Conservation (phyloP, 768 basidiomycete genomes). For the Psilocybe sp. region DNA sequence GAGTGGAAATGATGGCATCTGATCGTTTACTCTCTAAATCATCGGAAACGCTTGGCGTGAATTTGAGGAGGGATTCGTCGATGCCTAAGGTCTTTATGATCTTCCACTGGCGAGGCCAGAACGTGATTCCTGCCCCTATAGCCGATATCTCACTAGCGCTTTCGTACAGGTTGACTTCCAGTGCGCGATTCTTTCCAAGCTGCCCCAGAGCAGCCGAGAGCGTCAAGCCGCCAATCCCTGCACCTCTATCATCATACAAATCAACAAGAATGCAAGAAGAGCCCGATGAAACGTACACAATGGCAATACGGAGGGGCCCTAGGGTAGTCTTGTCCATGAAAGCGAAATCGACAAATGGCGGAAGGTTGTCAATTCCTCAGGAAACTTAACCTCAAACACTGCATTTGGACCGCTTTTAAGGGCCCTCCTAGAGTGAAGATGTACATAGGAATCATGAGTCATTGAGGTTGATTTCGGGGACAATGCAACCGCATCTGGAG, state of each 20-base stretch:
- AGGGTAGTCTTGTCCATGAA: no score
- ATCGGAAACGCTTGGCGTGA: conserved; percentile 10
- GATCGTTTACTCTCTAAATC: conserved; percentile 9
- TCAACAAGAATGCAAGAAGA: no score
- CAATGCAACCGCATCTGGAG: no score
- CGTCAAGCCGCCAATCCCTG: conserved; percentile 4
- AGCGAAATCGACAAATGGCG: no score
- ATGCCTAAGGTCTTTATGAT: conserved; percentile 36
- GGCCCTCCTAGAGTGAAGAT: no score
- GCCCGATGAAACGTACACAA: conserved; percentile 6
- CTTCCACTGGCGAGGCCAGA: conserved; percentile 38
- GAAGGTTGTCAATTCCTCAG: no score
- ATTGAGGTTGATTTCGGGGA: no score
- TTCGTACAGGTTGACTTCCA: conserved; percentile 40
- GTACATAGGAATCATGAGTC: no score
- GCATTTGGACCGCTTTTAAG: no score
- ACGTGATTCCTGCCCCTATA: conserved; percentile 41
- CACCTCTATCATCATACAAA: no score
- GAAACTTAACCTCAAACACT: no score
- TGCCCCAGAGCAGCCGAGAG: conserved; percentile 11
- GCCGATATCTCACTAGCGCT: conserved; percentile 34
- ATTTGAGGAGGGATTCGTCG: conserved; percentile 15
- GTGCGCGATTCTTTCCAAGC: conserved; percentile 12
- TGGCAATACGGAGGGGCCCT: conserved; percentile 2
- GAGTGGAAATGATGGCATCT: neutral